phyloP scores from a whole-genome alignment of 495 filamentous ascomycete species.

The Staphylotrichum longicolle region DNA sequence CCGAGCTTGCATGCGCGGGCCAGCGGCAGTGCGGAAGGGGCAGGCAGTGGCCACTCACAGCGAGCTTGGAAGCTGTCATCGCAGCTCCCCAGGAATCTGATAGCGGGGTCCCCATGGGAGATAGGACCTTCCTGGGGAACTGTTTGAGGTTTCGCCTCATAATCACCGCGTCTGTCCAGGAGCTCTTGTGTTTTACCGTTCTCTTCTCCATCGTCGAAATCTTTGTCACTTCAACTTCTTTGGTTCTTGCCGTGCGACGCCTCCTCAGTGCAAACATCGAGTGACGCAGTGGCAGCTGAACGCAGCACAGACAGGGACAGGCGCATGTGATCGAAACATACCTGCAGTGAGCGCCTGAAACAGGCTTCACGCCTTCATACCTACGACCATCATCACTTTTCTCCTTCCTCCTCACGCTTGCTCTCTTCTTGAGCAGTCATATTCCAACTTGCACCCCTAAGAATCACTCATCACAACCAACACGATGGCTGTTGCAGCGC shows the following conservation, averaged over 20 bases:
- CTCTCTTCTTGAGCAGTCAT: background rate
- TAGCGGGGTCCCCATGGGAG: background rate
- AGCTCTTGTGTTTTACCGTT: background rate
- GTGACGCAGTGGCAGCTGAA: background rate
- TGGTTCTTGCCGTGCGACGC: too few relatives aligned
- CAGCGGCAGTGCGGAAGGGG: slow-evolving; percentile 19
- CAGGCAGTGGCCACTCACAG: background rate
- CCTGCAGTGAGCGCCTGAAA: background rate
- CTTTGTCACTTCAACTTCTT: too few relatives aligned
- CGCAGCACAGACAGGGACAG: background rate
- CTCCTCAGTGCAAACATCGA: background rate
- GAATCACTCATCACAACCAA: background rate
- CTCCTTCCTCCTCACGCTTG: background rate
- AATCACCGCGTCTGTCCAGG: background rate
- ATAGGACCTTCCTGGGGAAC: background rate
- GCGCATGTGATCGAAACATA: slow-evolving; percentile 17
- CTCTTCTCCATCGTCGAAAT: background rate
- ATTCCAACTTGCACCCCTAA: background rate
- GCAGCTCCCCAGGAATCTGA: slow-evolving; percentile 2
- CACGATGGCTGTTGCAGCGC: slow-evolving; percentile 27
- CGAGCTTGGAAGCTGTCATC: background rate
- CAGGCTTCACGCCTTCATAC: slow-evolving; percentile 5
- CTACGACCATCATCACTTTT: background rate
- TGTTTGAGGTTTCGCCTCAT: background rate
- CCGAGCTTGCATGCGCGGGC: slow-evolving; percentile 9